Evolutionary conservation across 331 rosid species (phyloP).

Genomic region (Malus hybrid): DNA sequence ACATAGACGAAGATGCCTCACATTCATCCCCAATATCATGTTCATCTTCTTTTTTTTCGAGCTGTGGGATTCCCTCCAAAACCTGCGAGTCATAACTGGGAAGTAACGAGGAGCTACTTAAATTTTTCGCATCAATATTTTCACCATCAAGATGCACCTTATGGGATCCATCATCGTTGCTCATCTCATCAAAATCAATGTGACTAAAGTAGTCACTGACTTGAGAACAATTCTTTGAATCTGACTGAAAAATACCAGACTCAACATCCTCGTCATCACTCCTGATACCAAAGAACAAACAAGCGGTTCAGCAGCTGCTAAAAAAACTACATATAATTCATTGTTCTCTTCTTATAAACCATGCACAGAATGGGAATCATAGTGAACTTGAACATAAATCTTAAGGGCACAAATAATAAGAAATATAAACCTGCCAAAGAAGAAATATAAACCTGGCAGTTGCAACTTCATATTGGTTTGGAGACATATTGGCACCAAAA

Average conservation of each 20-base stretch:
- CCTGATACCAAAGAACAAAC: constrained; percentile 41
- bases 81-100: constrained; percentile 42
- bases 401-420: background rate
- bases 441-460: constrained; percentile 42
- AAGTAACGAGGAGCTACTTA: constrained; percentile 43
- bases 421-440: constrained; percentile 6
- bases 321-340: background rate
- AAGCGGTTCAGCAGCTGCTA: background rate
- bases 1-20: constrained; percentile 60
- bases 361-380: background rate
- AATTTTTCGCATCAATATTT: constrained; percentile 24
- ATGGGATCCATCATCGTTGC: constrained; percentile 39
- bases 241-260: constrained; percentile 44
- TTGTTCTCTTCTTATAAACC: background rate
- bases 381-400: background rate
- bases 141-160: constrained; percentile 45
- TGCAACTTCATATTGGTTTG: constrained; percentile 32
- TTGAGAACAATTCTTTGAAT: constrained; percentile 46
- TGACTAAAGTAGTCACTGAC: constrained; percentile 54
- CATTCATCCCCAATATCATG: constrained; percentile 50
- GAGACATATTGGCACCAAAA: constrained; percentile 32
- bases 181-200: constrained; percentile 48
- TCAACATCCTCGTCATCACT: constrained; percentile 64
- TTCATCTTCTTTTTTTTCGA: constrained; percentile 47
- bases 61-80: constrained; percentile 38